Evolutionary conservation across 345 rosid genomes (phyloP).

Genomic region (Eucalyptus dawsonii): DNA sequence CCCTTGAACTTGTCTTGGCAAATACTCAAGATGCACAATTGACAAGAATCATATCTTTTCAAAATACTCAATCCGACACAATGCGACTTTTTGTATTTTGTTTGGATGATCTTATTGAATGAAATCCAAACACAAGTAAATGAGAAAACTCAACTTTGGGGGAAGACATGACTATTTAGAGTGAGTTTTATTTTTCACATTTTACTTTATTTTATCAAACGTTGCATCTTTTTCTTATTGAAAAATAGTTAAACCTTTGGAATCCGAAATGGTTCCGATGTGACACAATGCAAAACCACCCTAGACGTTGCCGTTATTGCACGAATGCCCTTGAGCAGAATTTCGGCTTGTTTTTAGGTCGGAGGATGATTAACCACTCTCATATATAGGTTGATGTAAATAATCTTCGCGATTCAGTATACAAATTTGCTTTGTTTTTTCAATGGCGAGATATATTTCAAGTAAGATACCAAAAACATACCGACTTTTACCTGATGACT

Average conservation of each 20-base stretch:
- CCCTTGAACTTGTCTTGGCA: not conserved
- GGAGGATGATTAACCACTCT: not conserved
- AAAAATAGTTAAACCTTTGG: not conserved
- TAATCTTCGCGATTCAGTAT: not conserved
- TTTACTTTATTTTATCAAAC: not conserved
- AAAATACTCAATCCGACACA: not conserved
- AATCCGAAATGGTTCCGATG: not conserved
- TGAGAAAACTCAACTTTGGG: not conserved
- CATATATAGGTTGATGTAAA: not conserved
- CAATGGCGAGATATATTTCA: not conserved
- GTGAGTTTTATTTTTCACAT: not conserved
- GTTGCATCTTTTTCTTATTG: not conserved
- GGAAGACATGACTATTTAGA: not conserved
- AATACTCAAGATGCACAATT: rapidly evolving
- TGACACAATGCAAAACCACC: not conserved
- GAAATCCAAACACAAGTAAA: not conserved
- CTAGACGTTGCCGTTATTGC: not conserved
- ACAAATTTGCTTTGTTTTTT: not conserved
- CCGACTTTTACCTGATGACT: not conserved
- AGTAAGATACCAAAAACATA: not conserved
- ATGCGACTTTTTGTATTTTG: rapidly evolving
- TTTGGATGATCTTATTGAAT: not conserved
- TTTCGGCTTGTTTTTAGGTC: not conserved
- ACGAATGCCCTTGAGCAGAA: not conserved
- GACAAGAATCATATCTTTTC: no score